Percentiles rank a stretch among this genome's conserved stretches.
Evolutionary conservation across 495 filamentous ascomycete species (phyloP).

Genomic region (Lentithecium fluviatile): DNA sequence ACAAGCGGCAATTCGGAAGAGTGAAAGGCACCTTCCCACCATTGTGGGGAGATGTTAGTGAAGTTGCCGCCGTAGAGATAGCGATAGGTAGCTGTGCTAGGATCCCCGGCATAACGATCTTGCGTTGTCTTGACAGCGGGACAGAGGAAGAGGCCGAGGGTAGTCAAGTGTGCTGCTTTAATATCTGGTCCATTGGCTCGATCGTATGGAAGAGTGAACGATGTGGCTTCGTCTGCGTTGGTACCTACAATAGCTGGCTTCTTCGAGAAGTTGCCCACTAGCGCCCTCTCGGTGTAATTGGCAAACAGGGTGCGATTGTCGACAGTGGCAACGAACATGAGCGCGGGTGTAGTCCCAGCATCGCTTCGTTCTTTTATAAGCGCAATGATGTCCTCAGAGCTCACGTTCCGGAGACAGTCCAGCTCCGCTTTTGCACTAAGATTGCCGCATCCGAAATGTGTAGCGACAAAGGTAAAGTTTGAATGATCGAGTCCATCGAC

Average conservation of each 20-base stretch:
- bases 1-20: constrained; percentile 31
- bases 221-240: constrained; percentile 28
- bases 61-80: constrained; percentile 53
- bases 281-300: constrained; percentile 33
- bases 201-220: constrained; percentile 28
- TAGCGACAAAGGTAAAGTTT: constrained; percentile 48
- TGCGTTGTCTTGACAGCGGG: constrained; percentile 21
- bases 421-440: constrained; percentile 13
- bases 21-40: constrained; percentile 42
- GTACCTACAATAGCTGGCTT: constrained; percentile 35
- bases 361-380: constrained; percentile 17
- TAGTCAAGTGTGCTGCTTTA: constrained; percentile 6
- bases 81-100: constrained; percentile 40
- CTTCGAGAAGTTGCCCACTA: constrained; percentile 24
- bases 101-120: constrained; percentile 28
- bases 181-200: constrained; percentile 12
- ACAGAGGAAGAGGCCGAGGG: constrained; percentile 32
- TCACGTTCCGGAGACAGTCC: constrained; percentile 28
- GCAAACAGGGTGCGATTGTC: constrained; percentile 26
- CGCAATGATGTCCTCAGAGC: constrained; percentile 7
- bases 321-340: constrained; percentile 24
- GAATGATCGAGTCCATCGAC: constrained; percentile 40
- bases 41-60: constrained; percentile 43
- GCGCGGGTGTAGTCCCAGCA: constrained; percentile 1
- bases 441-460: constrained; percentile 20